phyloP scores from a whole-genome alignment of 176 grass and related monocot genomes.

The Zoysia pacifica region DNA sequence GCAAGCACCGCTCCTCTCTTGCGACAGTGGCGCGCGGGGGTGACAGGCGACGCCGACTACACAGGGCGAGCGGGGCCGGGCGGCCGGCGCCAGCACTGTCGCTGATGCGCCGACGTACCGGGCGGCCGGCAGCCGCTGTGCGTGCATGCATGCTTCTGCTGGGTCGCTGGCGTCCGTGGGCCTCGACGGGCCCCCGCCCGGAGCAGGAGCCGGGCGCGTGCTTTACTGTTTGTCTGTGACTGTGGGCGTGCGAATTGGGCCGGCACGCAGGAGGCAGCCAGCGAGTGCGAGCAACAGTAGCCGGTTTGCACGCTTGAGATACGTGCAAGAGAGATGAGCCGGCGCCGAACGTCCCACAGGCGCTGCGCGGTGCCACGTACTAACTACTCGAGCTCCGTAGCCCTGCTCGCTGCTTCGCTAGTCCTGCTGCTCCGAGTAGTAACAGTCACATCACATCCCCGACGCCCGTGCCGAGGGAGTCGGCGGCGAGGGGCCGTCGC shows the following conservation, averaged over 20 bases:
- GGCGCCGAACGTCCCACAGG: no score
- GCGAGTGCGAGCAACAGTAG: not conserved
- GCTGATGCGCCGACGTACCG: slow-evolving; percentile 30
- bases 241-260: slow-evolving; percentile 24
- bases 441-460: not conserved
- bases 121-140: slow-evolving; percentile 2
- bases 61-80: not conserved
- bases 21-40: not conserved
- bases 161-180: slow-evolving; percentile 30
- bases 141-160: not conserved
- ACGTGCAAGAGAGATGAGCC: no score
- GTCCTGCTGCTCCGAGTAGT: no score
- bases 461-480: no score
- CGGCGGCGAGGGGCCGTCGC: no score
- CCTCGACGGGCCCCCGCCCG: slow-evolving; percentile 1
- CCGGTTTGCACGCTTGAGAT: no score
- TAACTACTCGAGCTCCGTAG: no score
- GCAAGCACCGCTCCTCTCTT: not conserved
- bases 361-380: no score
- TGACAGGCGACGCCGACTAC: slow-evolving; percentile 30
- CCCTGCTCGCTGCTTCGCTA: no score
- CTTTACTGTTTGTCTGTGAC: slow-evolving; percentile 31
- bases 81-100: slow-evolving; percentile 20
- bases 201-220: not conserved
- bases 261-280: not conserved